A percentile compares a stretch with the other conserved stretches of the same genome.
phyloP scores from a whole-genome alignment of 2,329 filamentous ascomycete species.

The Clarireedia paspali region DNA sequence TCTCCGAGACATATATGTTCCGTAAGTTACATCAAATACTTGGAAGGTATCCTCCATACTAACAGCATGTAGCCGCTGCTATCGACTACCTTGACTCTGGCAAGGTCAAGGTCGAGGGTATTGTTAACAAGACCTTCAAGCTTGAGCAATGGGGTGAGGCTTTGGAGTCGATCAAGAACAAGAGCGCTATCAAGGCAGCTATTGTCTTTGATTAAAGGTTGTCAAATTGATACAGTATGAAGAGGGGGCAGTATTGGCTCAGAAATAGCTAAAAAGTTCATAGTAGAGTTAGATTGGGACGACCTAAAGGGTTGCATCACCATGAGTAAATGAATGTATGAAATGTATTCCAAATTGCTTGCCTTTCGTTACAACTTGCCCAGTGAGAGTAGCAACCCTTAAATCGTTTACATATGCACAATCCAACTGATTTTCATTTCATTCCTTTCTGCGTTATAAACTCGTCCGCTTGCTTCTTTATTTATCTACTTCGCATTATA shows the following conservation, averaged over 20 bases:
- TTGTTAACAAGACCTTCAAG: constrained; percentile 66
- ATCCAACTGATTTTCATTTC: too few relatives aligned
- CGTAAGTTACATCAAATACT: constrained; percentile 32
- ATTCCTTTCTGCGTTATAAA: neutral
- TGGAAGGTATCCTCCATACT: neutral
- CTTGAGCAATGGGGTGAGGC: constrained; percentile 67
- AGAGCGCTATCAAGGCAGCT: constrained; percentile 66
- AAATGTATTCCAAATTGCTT: too few relatives aligned
- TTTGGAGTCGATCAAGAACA: constrained; percentile 62
- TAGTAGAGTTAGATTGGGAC: neutral
- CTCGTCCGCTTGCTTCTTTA: neutral
- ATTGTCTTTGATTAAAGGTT: constrained; percentile 54
- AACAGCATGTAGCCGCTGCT: constrained; percentile 41
- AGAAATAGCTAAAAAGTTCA: neutral
- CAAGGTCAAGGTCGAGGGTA: constrained; percentile 56
- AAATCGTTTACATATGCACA: too few relatives aligned
- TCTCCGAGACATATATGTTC: constrained; percentile 69
- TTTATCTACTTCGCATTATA: neutral
- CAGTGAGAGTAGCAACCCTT: too few relatives aligned
- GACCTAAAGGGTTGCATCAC: neutral
- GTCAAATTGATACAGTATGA: neutral
- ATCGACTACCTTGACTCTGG: constrained; percentile 50
- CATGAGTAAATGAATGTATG: neutral
- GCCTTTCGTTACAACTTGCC: too few relatives aligned
- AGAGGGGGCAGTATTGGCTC: neutral